Conservation (phyloP, 2,329 filamentous ascomycete species). For the Pestalotiopsis sp. region DNA sequence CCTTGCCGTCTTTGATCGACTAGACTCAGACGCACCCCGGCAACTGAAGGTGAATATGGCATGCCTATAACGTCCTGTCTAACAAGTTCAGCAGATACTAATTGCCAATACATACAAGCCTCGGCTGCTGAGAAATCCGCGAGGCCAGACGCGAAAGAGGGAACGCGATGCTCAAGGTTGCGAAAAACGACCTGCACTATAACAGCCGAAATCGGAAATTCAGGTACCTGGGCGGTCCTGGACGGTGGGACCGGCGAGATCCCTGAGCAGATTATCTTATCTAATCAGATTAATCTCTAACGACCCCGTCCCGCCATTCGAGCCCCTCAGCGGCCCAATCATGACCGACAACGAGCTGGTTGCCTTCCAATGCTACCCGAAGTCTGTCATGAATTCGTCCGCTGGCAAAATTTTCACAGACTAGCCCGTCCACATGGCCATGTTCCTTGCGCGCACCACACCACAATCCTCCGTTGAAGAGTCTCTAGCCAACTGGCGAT, state of each 20-base stretch:
- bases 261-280: slow-evolving; percentile 8
- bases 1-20: too few relatives aligned
- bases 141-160: background rate
- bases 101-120: background rate
- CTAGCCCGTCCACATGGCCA: background rate
- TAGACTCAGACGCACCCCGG: too few relatives aligned
- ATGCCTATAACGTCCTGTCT: too few relatives aligned
- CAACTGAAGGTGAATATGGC: too few relatives aligned
- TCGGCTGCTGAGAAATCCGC: background rate
- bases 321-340: slow-evolving; percentile 1
- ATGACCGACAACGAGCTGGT: background rate
- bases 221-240: background rate
- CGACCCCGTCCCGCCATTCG: slow-evolving; percentile 1
- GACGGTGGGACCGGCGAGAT: background rate
- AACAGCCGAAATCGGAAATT: slow-evolving; percentile 6
- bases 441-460: background rate
- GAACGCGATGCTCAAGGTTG: background rate
- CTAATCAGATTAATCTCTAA: slow-evolving; percentile 9
- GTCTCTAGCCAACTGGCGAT: background rate
- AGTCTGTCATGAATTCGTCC: background rate
- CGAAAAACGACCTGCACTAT: background rate
- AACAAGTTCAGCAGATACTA: background rate
- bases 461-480: background rate
- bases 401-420: slow-evolving; percentile 7
- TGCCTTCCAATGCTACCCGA: slow-evolving; percentile 3